phyloP scores from a whole-genome alignment of 2,329 filamentous ascomycete genomes.

The Paecilomyces formosus region DNA sequence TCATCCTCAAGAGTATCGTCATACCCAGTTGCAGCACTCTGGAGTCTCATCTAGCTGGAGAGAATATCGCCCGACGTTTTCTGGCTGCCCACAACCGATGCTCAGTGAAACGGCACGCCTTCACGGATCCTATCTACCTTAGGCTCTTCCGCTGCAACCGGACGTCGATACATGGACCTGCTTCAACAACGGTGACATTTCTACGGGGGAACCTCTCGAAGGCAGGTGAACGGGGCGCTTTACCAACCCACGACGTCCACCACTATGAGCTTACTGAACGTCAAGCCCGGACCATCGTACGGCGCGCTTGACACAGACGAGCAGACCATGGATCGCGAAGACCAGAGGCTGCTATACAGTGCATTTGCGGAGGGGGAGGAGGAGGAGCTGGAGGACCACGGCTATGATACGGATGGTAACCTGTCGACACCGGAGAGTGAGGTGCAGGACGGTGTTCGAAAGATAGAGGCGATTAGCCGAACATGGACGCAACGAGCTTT shows the following conservation, averaged over 20 bases:
- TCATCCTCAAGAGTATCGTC: conserved; percentile 1
- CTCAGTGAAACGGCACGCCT: background rate
- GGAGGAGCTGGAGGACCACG: conserved; percentile 14
- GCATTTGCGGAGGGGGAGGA: conserved; percentile 19
- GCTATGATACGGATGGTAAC: conserved; percentile 15
- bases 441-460: conserved; percentile 42
- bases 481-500: conserved; percentile 46
- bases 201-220: background rate
- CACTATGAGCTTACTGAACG: conserved; percentile 26
- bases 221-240: background rate
- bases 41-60: background rate
- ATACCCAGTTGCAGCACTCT: background rate
- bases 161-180: background rate
- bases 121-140: background rate
- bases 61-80: background rate
- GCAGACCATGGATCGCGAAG: conserved; percentile 19
- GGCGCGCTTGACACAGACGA: conserved; percentile 23
- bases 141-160: background rate
- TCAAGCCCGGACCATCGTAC: conserved; percentile 24
- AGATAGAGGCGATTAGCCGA: conserved; percentile 46
- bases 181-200: background rate
- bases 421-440: conserved; percentile 10
- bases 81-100: background rate
- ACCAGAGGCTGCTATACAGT: conserved; percentile 22
- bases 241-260: conserved; percentile 1